Percentiles rank a stretch among this genome's conserved stretches.
Conservation (phyloP, 768 basidiomycete genomes). For the Stropharia rugosoannulata region DNA sequence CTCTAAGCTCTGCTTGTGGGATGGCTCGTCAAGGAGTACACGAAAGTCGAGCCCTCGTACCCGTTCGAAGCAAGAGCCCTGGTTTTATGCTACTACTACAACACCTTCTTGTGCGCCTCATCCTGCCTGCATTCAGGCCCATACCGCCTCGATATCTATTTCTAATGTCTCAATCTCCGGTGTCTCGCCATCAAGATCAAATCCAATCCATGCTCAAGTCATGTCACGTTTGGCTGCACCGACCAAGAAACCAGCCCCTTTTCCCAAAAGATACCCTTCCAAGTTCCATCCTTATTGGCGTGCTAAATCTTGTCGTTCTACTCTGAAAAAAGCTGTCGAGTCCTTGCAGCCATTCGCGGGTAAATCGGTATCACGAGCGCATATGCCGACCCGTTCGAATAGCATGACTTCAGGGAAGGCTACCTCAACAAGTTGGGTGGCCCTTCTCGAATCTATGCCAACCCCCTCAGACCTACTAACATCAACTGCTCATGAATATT, state of each 20-base stretch:
- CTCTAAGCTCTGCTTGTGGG: slow-evolving; percentile 22
- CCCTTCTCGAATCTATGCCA: background rate
- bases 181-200: background rate
- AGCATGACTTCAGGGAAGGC: background rate
- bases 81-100: slow-evolving; percentile 24
- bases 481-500: background rate
- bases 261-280: background rate
- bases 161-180: background rate
- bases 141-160: too few species aligned
- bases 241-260: background rate
- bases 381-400: background rate
- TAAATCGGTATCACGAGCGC: background rate
- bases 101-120: slow-evolving; percentile 23
- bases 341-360: background rate
- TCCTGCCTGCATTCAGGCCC: slow-evolving; percentile 21
- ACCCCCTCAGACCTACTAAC: background rate
- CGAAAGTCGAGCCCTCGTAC: background rate
- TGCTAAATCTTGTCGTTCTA: too few species aligned
- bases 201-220: too few species aligned
- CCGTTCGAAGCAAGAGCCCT: slow-evolving; percentile 4
- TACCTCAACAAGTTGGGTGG: background rate
- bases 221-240: too few species aligned
- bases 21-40: slow-evolving; percentile 1
- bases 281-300: background rate
- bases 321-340: background rate